Base-by-base conservation (phyloP, 1,284 basidiomycete genomes). In the Cerrena zonata region DNA sequence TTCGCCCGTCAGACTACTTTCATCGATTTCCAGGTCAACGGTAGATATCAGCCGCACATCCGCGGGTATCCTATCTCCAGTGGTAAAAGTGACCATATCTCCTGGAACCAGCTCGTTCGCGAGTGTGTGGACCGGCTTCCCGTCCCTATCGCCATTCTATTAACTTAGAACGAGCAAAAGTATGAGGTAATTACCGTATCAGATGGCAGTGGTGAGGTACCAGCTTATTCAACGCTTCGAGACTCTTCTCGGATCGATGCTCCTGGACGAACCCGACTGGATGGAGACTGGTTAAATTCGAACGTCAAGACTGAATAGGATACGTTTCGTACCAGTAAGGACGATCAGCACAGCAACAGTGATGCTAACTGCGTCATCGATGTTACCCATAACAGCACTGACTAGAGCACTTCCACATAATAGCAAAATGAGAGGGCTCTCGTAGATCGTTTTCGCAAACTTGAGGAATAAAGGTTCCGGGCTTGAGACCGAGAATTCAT, bases 171-270 rank as follows among this genome's bases (percentile, higher is more conserved):
- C 13, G 21, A 24, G 52, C 3, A 11, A 12, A 47, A 24, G 43
- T 25, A 2, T 19, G 34, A 24, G 53, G 56, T 22, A 59, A 77
- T 25, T 63, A 88, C 79, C 94, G 86, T 45, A 91, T 75, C 50
- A 97, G 82, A 65, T 96, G 91, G 65, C 92, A 96, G 67, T 94
- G 92, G 64, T 97, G 94, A 0, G 94, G 94, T 11, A 96, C 94
- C 37, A 96, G 87, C 69, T 95, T 96, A 73, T 94, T 96, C 25
- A 98, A 76, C 0, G 95, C 93, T 67, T 96, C 92, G 23, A 98
- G 75, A 50, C 89, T 92, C 71, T 97, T 89, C 69, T 98, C 95
- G 0, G 94, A 97, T 38, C 94, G 79, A 56, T 89, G 85, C 70
- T 98, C 94, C 68, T 98, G 94, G 34, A 97, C 84, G 62, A 97